These are phyloP conservation scores for Xylaria cubensis DNA, from an alignment of 495 filamentous ascomycete genomes.

Conservation along the genomic window DNA sequence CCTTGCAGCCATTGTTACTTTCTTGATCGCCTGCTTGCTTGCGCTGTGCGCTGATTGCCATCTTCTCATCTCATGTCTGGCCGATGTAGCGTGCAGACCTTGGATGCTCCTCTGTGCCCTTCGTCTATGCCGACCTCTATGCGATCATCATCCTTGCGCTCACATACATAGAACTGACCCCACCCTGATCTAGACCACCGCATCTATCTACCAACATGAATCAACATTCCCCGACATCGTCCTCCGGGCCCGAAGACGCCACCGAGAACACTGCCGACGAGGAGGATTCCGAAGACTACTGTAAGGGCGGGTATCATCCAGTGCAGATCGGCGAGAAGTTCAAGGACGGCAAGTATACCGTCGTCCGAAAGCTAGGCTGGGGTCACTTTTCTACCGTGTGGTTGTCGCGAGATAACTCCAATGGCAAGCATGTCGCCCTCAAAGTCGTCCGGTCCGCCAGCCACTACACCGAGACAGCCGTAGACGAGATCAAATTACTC, in stretches of 20 bases:
- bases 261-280: constrained; percentile 95
- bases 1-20: constrained; percentile 13
- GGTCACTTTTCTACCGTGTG: constrained; percentile 99
- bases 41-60: constrained; percentile 19
- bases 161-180: constrained; percentile 28
- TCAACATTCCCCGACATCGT: constrained; percentile 74
- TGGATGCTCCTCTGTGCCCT: constrained; percentile 15
- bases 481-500: constrained; percentile 98
- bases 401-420: constrained; percentile 91
- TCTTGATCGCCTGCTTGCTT: constrained; percentile 14
- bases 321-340: constrained; percentile 93
- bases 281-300: constrained; percentile 98
- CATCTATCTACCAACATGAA: constrained; percentile 54
- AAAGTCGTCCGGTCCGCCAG: constrained; percentile 97
- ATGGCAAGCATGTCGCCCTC: constrained; percentile 92
- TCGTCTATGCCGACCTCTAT: not conserved
- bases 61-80: constrained; percentile 4
- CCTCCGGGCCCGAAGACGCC: constrained; percentile 82
- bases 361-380: constrained; percentile 97
- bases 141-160: constrained; percentile 25
- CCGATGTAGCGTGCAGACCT: constrained; percentile 8
- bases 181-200: constrained; percentile 38
- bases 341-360: constrained; percentile 95
- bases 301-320: constrained; percentile 97
- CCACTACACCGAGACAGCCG: constrained; percentile 98